Conservation (phyloP, 495 filamentous ascomycete species). For the Hypoxylon intermedium region DNA sequence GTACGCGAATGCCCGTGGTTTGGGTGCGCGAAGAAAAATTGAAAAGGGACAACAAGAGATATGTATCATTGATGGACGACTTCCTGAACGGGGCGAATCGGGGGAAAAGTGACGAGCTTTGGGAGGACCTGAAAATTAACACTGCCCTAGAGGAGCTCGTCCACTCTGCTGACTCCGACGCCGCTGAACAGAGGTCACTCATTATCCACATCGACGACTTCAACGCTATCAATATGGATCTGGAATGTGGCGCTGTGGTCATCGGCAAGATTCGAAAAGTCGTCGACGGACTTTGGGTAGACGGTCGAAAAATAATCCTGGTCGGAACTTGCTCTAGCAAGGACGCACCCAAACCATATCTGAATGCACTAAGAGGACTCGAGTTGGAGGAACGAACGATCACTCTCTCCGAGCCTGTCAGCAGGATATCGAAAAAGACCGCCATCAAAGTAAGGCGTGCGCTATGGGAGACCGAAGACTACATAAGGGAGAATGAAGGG, state of each 20-base stretch:
- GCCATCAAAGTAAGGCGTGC: not conserved
- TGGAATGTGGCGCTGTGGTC: slow-evolving; percentile 64
- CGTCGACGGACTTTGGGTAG: slow-evolving; percentile 71
- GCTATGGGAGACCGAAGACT: slow-evolving; percentile 39
- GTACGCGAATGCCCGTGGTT: slow-evolving; percentile 1
- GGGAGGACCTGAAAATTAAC: slow-evolving; percentile 54
- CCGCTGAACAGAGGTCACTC: slow-evolving; percentile 40
- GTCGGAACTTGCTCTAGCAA: slow-evolving; percentile 67
- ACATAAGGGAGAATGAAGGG: slow-evolving; percentile 46
- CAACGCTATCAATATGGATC: slow-evolving; percentile 70
- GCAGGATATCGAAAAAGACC: not conserved
- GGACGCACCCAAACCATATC: slow-evolving; percentile 40
- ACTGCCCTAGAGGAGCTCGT: slow-evolving; percentile 50
- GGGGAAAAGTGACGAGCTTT: slow-evolving; percentile 44
- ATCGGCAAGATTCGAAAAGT: slow-evolving; percentile 70
- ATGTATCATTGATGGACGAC: slow-evolving; percentile 37
- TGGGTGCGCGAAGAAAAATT: slow-evolving; percentile 23
- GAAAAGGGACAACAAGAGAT: slow-evolving; percentile 30
- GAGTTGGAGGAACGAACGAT: slow-evolving; percentile 31
- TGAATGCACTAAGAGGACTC: slow-evolving; percentile 42
- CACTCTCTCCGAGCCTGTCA: not conserved
- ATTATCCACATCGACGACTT: slow-evolving; percentile 86
- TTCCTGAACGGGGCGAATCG: slow-evolving; percentile 26
- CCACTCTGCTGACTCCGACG: slow-evolving; percentile 38
- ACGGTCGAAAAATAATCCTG: slow-evolving; percentile 75